Evolutionary conservation across 192 early-diverging fungal genomes (phyloP).

Genomic region (Piromyces finnis): DNA sequence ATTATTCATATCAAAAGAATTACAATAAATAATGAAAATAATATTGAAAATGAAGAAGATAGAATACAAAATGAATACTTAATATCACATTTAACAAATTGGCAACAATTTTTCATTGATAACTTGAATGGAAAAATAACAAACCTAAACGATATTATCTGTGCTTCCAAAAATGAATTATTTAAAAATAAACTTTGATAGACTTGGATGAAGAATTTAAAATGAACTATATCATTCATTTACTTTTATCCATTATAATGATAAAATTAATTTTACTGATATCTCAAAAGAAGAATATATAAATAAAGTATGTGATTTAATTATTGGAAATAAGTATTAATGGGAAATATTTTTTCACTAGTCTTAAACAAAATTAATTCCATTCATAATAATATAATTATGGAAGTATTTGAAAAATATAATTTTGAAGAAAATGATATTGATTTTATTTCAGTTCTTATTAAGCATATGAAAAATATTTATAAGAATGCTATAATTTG

Average conservation of each 20-base stretch:
- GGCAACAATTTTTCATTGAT: background rate
- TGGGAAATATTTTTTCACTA: background rate
- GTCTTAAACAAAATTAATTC: background rate
- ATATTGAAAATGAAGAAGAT: too few species aligned
- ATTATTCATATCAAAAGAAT: background rate
- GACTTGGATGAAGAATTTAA: background rate
- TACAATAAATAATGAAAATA: too few species aligned
- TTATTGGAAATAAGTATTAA: background rate
- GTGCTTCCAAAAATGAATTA: background rate
- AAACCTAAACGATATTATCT: background rate
- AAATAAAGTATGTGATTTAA: background rate
- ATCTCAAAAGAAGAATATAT: background rate
- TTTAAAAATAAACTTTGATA: background rate
- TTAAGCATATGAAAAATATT: background rate
- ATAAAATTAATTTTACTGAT: background rate
- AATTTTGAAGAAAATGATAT: background rate
- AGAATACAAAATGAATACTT: background rate
- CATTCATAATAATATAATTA: too few species aligned
- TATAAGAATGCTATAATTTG: background rate
- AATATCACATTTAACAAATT: background rate
- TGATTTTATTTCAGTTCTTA: background rate
- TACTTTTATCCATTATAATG: background rate
- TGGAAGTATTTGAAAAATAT: background rate
- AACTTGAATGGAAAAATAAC: background rate
- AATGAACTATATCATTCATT: background rate